phyloP scores from a whole-genome alignment of 2,329 filamentous ascomycete species.

The Hymenoscyphus albidus region DNA sequence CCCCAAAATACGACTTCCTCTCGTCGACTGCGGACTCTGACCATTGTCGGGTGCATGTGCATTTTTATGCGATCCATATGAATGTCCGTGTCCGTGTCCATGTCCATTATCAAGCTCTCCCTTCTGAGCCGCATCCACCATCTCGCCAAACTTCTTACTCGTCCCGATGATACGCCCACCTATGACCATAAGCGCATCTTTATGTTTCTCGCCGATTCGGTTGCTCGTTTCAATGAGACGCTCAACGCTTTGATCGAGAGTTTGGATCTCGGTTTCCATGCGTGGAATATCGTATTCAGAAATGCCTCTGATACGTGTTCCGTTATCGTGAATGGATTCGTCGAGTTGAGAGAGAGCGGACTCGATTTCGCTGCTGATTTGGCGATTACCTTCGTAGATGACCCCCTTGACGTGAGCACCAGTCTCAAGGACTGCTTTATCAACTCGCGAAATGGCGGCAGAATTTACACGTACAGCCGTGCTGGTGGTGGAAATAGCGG shows the following conservation, averaged over 20 bases:
- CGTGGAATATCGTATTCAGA: constrained; percentile 23
- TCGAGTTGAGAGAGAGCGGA: constrained; percentile 18
- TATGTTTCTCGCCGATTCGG: constrained; percentile 9
- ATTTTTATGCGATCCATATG: background rate
- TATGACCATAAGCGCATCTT: constrained; percentile 23
- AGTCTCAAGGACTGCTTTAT: constrained; percentile 25
- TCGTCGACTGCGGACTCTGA: background rate
- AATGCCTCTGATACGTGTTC: constrained; percentile 20
- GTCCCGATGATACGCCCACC: constrained; percentile 23
- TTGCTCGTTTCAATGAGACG: constrained; percentile 10
- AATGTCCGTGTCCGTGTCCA: background rate
- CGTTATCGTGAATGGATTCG: constrained; percentile 21
- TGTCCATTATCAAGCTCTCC: constrained; percentile 1
- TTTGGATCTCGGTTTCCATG: constrained; percentile 18
- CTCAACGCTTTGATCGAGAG: constrained; percentile 10
- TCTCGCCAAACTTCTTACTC: constrained; percentile 24
- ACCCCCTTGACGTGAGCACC: constrained; percentile 23
- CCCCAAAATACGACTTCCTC: constrained; percentile 1
- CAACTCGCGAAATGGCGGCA: constrained; percentile 25
- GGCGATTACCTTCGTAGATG: constrained; percentile 16
- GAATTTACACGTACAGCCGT: constrained; percentile 23
- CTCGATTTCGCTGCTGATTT: constrained; percentile 15
- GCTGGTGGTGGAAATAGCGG: constrained; percentile 13
- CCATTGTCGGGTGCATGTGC: background rate
- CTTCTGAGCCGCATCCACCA: constrained; percentile 19